Evolutionary conservation across 768 basidiomycete genomes (phyloP), one percentile per base, ranked within the genome.

Genomic region (Mrakia frigida): DNA sequence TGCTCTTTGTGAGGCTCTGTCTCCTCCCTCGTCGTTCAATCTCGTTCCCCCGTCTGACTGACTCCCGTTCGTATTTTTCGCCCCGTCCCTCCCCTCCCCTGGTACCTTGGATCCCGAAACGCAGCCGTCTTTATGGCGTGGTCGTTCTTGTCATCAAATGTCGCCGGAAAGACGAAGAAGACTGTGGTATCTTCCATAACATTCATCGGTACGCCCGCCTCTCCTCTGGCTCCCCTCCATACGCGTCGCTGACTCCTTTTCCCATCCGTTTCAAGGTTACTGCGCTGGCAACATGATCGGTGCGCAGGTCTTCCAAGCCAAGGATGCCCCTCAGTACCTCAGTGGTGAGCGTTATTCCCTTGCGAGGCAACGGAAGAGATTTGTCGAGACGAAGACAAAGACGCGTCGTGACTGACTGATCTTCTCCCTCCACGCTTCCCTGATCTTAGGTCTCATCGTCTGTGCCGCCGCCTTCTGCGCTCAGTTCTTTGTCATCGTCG

Each of bases 141-240:
- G 80, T 73, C 79, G 0, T 78, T 81, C 43, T 60, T 81, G 31
- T 73, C 79, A n/a, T 41, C 76, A 59, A 80, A 80, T 63, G 61
- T 71, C 37, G 79, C 80, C 31, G 80, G 80, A 4, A 75, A 78
- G 46, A 80, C 80, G 60, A 81, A 81, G 77, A 81, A 79, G 74
- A 76, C 79, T 7, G 74, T 77, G 68, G 69, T 78, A 25, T 74
- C 75, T 7, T 69, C 71, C 28, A 33, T 70, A 3, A 71, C 53
- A 25, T 78, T 80, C 41, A 77, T 79, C 75, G 76, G 31, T 63
- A 7, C 10, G 31, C 6, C 5, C 1, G 10, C 14, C 35, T 23
- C 33, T 63, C 33, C 2, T 37, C 31, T 21, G 5, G 33, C 11
- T 35, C 16, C 33, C 23, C 16, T 23, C 18, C 11, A 23, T 21